Evolutionary conservation across 768 basidiomycete species (phyloP).

Genomic region (Tricholoma saponaceum): DNA sequence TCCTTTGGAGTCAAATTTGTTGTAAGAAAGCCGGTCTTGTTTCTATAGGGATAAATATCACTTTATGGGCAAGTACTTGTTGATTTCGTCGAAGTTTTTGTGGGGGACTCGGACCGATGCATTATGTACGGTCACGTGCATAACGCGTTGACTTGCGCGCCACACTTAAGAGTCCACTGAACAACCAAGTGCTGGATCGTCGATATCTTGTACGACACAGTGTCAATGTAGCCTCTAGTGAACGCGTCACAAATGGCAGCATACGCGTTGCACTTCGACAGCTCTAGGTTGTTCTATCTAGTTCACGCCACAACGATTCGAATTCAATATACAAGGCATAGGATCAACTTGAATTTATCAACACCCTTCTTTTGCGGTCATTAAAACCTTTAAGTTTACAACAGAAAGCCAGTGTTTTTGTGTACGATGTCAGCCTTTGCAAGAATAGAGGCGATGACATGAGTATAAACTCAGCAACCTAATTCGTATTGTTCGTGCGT

Average conservation of each 20-base stretch:
- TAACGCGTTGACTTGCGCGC: not conserved
- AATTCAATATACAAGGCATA: too few species aligned
- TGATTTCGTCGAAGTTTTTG: too few species aligned
- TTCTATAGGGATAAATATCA: too few species aligned
- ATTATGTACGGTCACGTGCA: not conserved
- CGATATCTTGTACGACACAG: not conserved
- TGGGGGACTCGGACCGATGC: not conserved
- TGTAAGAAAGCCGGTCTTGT: too few species aligned
- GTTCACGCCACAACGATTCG: not conserved
- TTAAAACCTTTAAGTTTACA: too few species aligned
- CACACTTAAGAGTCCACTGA: not conserved
- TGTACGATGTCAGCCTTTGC: not conserved
- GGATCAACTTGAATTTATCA: too few species aligned
- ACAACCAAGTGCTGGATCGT: too few species aligned
- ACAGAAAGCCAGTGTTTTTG: not conserved
- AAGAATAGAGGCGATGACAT: not conserved
- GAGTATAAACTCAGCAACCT: not conserved
- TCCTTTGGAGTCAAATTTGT: too few species aligned
- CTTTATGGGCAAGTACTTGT: too few species aligned
- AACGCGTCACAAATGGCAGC: not conserved
- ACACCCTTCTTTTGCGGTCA: too few species aligned
- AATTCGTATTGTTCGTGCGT: too few species aligned
- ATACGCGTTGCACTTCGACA: not conserved
- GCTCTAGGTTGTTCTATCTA: not conserved
- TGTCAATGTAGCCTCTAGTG: not conserved